Evolutionary conservation across 306 rosid genomes (phyloP).

Genomic region (Oemleria cerasiformis): DNA sequence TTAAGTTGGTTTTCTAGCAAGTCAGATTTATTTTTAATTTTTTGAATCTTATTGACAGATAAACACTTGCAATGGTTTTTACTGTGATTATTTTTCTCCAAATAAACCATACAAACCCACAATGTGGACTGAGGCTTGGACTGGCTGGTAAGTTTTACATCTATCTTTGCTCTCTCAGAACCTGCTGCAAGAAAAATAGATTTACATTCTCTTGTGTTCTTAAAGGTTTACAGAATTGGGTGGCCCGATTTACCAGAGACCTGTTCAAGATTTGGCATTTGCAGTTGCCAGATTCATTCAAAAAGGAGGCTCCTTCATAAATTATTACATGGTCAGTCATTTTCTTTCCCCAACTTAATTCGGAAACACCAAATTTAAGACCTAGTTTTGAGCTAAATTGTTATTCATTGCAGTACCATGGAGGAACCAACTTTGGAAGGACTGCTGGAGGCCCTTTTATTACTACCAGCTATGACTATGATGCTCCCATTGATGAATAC

Average conservation of each 20-base stretch:
- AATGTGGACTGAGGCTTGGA: conserved; percentile 62
- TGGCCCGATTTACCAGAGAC: conserved; percentile 37
- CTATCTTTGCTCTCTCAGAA: neutral
- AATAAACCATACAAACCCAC: conserved; percentile 77
- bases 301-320: conserved; percentile 47
- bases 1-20: neutral
- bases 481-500: conserved; percentile 56
- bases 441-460: conserved; percentile 54
- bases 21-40: neutral
- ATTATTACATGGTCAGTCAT: conserved; percentile 47
- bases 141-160: conserved; percentile 40
- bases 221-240: conserved; percentile 45
- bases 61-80: conserved; percentile 85
- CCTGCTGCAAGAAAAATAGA: neutral
- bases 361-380: too few relatives aligned
- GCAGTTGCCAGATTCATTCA: conserved; percentile 45
- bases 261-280: conserved; percentile 46
- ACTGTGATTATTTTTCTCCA: conserved; percentile 78
- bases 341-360: neutral
- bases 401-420: conserved; percentile 37
- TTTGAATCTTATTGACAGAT: conserved; percentile 44
- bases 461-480: conserved; percentile 55
- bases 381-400: neutral
- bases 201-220: neutral
- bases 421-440: conserved; percentile 52